Conservation (phyloP, 805 yeast genomes). For the Candida sphagnicola region DNA sequence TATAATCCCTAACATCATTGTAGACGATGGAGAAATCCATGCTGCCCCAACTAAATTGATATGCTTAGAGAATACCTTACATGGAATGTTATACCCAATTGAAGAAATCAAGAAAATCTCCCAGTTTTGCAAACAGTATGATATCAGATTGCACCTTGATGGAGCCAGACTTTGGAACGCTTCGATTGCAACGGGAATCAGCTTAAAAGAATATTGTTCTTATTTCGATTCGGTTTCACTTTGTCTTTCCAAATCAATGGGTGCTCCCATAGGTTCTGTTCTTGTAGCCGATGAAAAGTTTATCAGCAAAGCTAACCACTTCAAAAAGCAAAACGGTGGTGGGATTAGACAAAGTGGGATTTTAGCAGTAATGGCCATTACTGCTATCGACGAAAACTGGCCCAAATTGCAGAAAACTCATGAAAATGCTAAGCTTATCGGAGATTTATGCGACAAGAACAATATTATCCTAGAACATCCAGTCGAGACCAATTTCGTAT, state of each 20-base stretch:
- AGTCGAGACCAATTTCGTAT: conserved; percentile 39
- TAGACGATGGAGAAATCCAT: conserved; percentile 44
- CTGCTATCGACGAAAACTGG: conserved; percentile 38
- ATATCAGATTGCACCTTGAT: conserved; percentile 37
- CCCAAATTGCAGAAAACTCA: conserved; percentile 29
- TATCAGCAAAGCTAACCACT: conserved; percentile 40
- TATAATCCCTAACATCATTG: conserved; percentile 31
- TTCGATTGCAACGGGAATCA: conserved; percentile 34
- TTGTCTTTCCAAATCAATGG: conserved; percentile 39
- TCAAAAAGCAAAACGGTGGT: conserved; percentile 42
- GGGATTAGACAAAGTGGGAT: conserved; percentile 42
- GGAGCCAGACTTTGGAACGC: conserved; percentile 47
- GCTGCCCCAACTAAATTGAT: conserved; percentile 42
- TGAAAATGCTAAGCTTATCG: conserved; percentile 31
- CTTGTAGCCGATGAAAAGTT: conserved; percentile 30
- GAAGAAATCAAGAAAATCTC: conserved; percentile 37
- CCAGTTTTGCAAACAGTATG: conserved; percentile 27
- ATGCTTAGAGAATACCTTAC: conserved; percentile 40
- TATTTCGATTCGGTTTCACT: conserved; percentile 40
- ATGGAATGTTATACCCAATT: conserved; percentile 38
- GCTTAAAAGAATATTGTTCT: conserved; percentile 35
- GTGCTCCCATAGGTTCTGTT: conserved; percentile 43
- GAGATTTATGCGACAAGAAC: conserved; percentile 22
- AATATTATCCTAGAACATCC: conserved; percentile 33
- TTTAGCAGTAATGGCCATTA: conserved; percentile 37